These are phyloP conservation scores for Pyrus bretschneideri DNA, from an alignment of 306 rosid genomes.

Conservation along the genomic window DNA sequence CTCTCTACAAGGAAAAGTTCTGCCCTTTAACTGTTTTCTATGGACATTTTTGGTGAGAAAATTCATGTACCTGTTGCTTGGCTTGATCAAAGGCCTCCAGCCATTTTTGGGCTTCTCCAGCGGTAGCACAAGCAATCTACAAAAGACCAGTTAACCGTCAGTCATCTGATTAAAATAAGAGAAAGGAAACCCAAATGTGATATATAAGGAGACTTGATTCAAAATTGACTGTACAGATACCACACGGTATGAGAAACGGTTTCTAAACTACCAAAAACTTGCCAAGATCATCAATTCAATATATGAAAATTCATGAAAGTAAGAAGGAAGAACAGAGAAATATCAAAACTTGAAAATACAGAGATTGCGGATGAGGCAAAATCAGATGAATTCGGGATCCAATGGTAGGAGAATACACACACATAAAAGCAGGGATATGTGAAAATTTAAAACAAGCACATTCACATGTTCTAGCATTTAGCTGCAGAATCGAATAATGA, in stretches of 20 bases:
- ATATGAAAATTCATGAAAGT: not conserved
- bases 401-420: not conserved
- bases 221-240: not conserved
- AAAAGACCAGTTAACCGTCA: constrained; percentile 16
- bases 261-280: not conserved
- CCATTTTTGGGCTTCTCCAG: constrained; percentile 74
- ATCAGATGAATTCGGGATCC: not conserved
- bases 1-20: not conserved
- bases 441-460: not conserved
- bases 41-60: not conserved
- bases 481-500: not conserved
- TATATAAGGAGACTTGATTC: not conserved
- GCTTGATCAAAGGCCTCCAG: constrained; percentile 91
- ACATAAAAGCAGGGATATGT: not conserved
- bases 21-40: too few species aligned
- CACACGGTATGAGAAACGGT: not conserved
- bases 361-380: not conserved
- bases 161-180: not conserved
- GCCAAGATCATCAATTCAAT: not conserved
- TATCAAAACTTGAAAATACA: not conserved
- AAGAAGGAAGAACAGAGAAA: not conserved
- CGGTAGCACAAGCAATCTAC: constrained; percentile 79
- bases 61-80: constrained; percentile 65
- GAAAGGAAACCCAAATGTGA: not conserved
- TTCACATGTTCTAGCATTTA: not conserved